Conservation (phyloP, 2,329 filamentous ascomycete species). For the Pseudogymnoascus sp. region DNA sequence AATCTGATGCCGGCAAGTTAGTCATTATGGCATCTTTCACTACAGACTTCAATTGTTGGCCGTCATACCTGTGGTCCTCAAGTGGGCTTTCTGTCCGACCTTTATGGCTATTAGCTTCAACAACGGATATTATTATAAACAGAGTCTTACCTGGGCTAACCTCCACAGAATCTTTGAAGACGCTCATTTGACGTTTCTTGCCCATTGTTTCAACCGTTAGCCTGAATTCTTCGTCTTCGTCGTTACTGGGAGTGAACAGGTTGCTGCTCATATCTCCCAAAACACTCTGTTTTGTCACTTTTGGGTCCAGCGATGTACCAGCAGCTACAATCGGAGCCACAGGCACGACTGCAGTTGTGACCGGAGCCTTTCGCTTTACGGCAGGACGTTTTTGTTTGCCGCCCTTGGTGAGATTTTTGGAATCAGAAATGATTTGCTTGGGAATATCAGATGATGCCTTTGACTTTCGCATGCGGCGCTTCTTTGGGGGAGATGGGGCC, state of each 20-base stretch:
- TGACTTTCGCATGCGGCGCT: conserved; percentile 21
- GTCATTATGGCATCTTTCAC: background rate
- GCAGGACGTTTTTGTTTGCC: conserved; percentile 12
- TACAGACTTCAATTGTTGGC: background rate
- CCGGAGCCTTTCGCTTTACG: conserved; percentile 13
- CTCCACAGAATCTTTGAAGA: conserved; percentile 25
- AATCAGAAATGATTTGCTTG: conserved; percentile 20
- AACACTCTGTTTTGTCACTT: background rate
- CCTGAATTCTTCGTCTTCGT: conserved; percentile 27
- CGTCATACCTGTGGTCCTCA: conserved; percentile 23
- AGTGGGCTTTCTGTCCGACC: conserved; percentile 26
- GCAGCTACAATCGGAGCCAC: conserved; percentile 9
- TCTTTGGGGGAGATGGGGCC: conserved; percentile 21
- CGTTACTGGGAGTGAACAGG: conserved; percentile 17
- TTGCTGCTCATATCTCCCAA: background rate
- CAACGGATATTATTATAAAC: background rate
- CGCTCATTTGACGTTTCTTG: conserved; percentile 22
- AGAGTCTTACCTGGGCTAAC: conserved; percentile 22
- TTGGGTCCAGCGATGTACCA: conserved; percentile 12
- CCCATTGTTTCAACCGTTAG: conserved; percentile 21
- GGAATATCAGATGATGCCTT: background rate
- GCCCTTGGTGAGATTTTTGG: conserved; percentile 7
- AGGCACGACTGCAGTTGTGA: conserved; percentile 10
- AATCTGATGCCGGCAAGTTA: conserved; percentile 14
- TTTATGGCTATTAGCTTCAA: conserved; percentile 11